Evolutionary conservation across 805 yeast species (phyloP), one percentile per base, ranked within the genome.

Genomic region (Lipomyces mesembrius): DNA sequence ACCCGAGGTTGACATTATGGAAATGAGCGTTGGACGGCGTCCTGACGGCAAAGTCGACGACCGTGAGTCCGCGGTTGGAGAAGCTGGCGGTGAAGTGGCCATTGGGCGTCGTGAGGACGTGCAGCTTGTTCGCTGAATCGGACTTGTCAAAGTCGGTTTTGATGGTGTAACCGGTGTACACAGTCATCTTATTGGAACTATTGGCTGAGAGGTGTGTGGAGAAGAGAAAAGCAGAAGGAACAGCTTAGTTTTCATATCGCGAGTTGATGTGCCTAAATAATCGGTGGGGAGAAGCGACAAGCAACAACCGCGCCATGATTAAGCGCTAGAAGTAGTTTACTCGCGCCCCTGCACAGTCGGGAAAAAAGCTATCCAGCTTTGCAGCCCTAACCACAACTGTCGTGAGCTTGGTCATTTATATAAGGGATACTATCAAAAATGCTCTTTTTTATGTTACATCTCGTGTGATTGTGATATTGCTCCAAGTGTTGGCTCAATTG

Each of bases 131-230:
- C 20, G 57, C 43, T 22, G 60, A 8, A 60, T 49, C 66, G 20
- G 53, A 55, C 43, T 55, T 25, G 64, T 67, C 71, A 63, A 64
- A 80, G n/a, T 22, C 34, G 12, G 63, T n/a, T 25, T 22, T 25
- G 51, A 57, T 22, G 29, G 62, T 2, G 43, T 61, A 61, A 25
- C 49, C 49, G 6, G 62, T 8, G 43, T 58, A 61, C 29, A n/a
- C 49, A 22, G 49, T n/a, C 49, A 43, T 43, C 22, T 6, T 43
- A n/a, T 14, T 43, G 20, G 22, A 4, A 17, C 3, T 17, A n/a
- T 43, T 7, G 11, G 11, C 49, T 8, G 9, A 3, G 22, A 43
- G 49, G 25, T 17, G 11, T 9, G 49, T 6, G 17, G 43, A 37
- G 17, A 37, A 37, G 17, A 9, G 17, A 37, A 37, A 37, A 37